Conservation (phyloP, 2,329 filamentous ascomycete genomes). For the Penicillium sp. region DNA sequence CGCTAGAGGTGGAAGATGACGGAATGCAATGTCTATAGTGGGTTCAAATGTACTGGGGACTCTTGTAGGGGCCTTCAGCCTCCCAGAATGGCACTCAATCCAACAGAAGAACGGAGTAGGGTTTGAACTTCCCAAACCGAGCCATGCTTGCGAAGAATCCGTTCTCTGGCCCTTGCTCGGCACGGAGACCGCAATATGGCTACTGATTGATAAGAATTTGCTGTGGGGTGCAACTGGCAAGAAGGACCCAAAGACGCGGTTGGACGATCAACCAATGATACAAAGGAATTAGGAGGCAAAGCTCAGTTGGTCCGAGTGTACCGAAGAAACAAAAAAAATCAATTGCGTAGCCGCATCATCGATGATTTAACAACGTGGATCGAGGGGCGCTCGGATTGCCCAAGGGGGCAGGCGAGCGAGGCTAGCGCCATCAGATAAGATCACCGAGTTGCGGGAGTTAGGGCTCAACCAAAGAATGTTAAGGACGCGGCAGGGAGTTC, state of each 20-base stretch:
- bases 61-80: background rate
- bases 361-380: constrained; percentile 12
- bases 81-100: background rate
- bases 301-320: background rate
- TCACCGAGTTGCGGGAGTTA: constrained; percentile 18
- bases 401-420: constrained; percentile 1
- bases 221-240: constrained; percentile 6
- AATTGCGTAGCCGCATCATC: constrained; percentile 12
- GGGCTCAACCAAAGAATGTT: background rate
- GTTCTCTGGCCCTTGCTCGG: constrained; percentile 17
- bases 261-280: constrained; percentile 6
- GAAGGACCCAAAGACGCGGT: constrained; percentile 1
- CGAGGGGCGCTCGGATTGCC: constrained; percentile 8
- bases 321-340: background rate
- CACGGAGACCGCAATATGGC: background rate
- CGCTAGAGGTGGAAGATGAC: background rate
- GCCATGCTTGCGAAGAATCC: constrained; percentile 1
- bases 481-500: background rate
- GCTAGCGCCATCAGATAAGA: constrained; percentile 30
- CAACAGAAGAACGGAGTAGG: background rate
- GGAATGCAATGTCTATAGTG: background rate
- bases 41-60: background rate
- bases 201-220: constrained; percentile 28
- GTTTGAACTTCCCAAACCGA: background rate
- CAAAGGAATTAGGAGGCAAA: background rate